Conservation (phyloP, 768 basidiomycete genomes). For the Lactarius hatsudake region DNA sequence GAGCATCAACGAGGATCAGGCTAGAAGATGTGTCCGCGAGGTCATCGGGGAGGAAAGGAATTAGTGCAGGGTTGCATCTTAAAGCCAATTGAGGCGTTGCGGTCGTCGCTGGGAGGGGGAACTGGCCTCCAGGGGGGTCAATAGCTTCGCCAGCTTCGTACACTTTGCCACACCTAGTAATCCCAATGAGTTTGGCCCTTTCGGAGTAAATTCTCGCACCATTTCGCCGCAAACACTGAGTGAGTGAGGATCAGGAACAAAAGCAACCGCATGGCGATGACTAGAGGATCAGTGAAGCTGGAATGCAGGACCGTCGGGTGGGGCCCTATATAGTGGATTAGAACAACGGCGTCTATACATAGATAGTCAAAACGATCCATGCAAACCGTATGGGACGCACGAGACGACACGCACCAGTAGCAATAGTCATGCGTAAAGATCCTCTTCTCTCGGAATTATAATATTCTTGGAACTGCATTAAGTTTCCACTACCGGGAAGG, state of each 20-base stretch:
- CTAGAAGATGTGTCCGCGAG: slow-evolving; percentile 18
- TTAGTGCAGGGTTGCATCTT: slow-evolving; percentile 46
- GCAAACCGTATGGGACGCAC: no score
- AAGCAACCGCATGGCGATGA: background rate
- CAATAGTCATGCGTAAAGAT: no score
- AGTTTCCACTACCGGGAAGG: no score
- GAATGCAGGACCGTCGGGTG: background rate
- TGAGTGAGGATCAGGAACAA: background rate
- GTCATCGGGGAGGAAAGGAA: slow-evolving; percentile 48
- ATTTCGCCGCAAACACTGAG: background rate
- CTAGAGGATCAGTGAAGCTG: background rate
- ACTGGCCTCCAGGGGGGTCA: slow-evolving; percentile 47
- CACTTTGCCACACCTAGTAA: slow-evolving; percentile 48
- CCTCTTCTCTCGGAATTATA: no score
- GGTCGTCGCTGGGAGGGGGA: slow-evolving; percentile 38
- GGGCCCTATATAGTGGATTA: background rate
- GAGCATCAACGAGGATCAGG: slow-evolving; percentile 40
- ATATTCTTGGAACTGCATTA: no score
- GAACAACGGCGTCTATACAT: no score
- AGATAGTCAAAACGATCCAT: no score
- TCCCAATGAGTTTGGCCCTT: background rate
- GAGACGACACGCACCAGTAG: no score
- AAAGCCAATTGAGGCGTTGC: slow-evolving; percentile 42
- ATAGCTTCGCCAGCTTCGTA: slow-evolving; percentile 42
- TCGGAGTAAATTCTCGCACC: background rate